These are phyloP conservation scores for Abrus precatorius DNA, from an alignment of 306 rosid genomes.

Conservation along the genomic window DNA sequence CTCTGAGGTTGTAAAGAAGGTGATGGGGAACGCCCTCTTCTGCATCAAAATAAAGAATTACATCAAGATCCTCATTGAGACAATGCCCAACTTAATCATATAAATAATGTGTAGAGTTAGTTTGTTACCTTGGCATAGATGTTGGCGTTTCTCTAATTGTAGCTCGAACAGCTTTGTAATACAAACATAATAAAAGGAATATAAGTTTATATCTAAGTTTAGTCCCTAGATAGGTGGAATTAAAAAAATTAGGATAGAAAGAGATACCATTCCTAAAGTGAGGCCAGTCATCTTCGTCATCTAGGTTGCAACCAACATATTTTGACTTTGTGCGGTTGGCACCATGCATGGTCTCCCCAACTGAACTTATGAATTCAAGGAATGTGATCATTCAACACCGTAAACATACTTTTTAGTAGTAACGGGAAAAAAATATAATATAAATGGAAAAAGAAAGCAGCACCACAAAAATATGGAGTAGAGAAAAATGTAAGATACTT, in stretches of 20 bases:
- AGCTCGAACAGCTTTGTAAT: constrained; percentile 81
- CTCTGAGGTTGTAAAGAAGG: constrained; percentile 69
- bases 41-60: constrained; percentile 51
- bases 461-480: neutral
- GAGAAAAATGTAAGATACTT: constrained; percentile 47
- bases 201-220: constrained; percentile 42
- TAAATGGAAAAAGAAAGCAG: constrained; percentile 7
- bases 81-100: constrained; percentile 26
- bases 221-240: constrained; percentile 18
- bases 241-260: constrained; percentile 24
- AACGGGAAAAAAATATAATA: constrained; percentile 1
- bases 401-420: constrained; percentile 12
- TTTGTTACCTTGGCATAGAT: constrained; percentile 66
- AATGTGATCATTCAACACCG: constrained; percentile 44
- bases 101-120: constrained; percentile 9
- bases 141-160: constrained; percentile 89
- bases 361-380: constrained; percentile 61
- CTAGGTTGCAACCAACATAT: constrained; percentile 81
- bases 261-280: constrained; percentile 80
- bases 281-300: constrained; percentile 90
- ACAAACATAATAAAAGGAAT: constrained; percentile 42
- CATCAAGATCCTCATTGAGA: constrained; percentile 34
- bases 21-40: constrained; percentile 78
- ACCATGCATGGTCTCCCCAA: constrained; percentile 85
- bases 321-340: constrained; percentile 68